These are phyloP conservation scores for Aureobasidium melanogenum DNA, from an alignment of 2,329 filamentous ascomycete genomes.

Conservation along the genomic window DNA sequence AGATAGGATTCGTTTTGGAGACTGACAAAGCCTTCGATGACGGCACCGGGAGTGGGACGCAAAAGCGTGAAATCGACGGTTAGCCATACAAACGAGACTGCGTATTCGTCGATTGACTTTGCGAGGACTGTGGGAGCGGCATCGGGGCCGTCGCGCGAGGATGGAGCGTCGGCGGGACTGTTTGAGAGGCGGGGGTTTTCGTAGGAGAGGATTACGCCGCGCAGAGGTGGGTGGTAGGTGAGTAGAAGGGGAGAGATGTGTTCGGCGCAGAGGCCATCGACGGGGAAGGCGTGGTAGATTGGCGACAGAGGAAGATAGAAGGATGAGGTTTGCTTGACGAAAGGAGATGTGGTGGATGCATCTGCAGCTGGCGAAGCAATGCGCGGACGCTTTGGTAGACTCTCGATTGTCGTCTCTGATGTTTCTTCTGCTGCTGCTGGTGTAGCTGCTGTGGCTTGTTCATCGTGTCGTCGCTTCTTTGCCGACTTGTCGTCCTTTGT, in stretches of 20 bases:
- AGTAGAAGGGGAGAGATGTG: slow-evolving; percentile 67
- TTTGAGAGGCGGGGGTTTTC: slow-evolving; percentile 59
- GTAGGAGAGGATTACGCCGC: slow-evolving; percentile 68
- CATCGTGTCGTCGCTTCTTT: slow-evolving; percentile 19
- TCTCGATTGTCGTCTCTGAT: slow-evolving; percentile 13
- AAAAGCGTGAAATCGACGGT: slow-evolving; percentile 83
- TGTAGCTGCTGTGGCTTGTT: slow-evolving; percentile 4
- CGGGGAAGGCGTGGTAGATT: slow-evolving; percentile 57
- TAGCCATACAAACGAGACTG: slow-evolving; percentile 77
- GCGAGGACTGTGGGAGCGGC: slow-evolving; percentile 28
- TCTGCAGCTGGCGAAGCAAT: not conserved
- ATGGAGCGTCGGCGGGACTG: slow-evolving; percentile 33
- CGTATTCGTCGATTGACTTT: slow-evolving; percentile 64
- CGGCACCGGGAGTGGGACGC: slow-evolving; percentile 61
- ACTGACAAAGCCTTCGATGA: slow-evolving; percentile 73
- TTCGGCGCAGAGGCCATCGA: slow-evolving; percentile 63
- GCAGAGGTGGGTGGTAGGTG: slow-evolving; percentile 63
- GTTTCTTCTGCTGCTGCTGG: slow-evolving; percentile 5
- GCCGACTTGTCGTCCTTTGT: slow-evolving; percentile 28
- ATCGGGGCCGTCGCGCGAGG: slow-evolving; percentile 27
- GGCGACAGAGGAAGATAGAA: slow-evolving; percentile 71
- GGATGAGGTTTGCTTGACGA: slow-evolving; percentile 70
- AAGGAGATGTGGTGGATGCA: slow-evolving; percentile 48
- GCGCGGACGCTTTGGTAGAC: slow-evolving; percentile 6
- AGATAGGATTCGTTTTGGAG: slow-evolving; percentile 84